Evolutionary conservation across 441 rosid genomes (phyloP).

Genomic region (Dalechampia spathulata): DNA sequence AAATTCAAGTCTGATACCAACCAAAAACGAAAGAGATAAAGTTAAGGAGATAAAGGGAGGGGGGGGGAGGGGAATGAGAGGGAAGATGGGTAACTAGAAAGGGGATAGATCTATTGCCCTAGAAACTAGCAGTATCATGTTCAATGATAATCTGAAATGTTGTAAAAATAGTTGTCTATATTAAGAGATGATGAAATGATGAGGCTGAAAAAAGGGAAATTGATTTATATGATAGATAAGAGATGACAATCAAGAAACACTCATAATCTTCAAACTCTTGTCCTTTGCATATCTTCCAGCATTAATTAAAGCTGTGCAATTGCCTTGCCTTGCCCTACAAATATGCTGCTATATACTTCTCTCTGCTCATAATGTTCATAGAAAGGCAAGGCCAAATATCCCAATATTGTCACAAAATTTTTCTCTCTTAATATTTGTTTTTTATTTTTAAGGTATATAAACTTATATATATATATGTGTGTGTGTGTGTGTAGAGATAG

Average conservation of each 20-base stretch:
- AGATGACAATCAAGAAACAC: background rate
- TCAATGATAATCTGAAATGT: constrained; percentile 7
- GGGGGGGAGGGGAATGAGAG: too few relatives aligned
- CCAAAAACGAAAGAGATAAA: too few relatives aligned
- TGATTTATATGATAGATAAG: background rate
- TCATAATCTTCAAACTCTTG: background rate
- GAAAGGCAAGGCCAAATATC: constrained; percentile 1
- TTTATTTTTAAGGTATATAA: background rate
- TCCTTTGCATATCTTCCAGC: constrained; percentile 17
- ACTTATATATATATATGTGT: too few relatives aligned
- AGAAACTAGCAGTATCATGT: constrained; percentile 13
- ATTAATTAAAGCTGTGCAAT: constrained; percentile 18
- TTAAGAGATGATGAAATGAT: too few relatives aligned
- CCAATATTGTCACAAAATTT: background rate
- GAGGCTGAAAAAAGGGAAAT: background rate
- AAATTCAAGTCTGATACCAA: too few relatives aligned
- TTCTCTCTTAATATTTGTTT: too few relatives aligned
- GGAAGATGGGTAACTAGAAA: background rate
- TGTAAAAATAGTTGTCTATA: too few relatives aligned
- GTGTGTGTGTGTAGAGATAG: too few relatives aligned
- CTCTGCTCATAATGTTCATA: constrained; percentile 13
- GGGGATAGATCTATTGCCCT: constrained; percentile 16
- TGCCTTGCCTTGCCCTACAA: constrained; percentile 17
- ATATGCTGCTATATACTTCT: constrained; percentile 13
- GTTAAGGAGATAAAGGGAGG: too few relatives aligned